These are phyloP conservation scores for Ziziphus jujuba DNA, from an alignment of 306 rosid species.

Conservation along the genomic window DNA sequence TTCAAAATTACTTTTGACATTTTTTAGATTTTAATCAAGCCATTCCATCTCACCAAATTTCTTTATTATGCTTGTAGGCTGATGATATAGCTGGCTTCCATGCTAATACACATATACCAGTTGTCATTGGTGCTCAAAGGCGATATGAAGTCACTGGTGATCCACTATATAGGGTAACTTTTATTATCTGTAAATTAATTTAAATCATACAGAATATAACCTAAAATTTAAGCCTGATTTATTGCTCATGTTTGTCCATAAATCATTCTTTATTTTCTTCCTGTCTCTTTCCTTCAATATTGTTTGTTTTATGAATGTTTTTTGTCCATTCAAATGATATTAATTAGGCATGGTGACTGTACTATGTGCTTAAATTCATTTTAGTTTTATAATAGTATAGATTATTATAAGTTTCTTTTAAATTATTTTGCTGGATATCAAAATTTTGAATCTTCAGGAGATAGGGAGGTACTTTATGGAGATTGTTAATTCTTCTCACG, in stretches of 20 bases:
- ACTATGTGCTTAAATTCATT: neutral
- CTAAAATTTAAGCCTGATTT: constrained; percentile 9
- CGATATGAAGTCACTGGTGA: constrained; percentile 90
- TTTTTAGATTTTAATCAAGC: neutral
- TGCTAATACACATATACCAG: constrained; percentile 82
- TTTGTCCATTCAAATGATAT: too few species aligned
- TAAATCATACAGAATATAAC: constrained; percentile 9
- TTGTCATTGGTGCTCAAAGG: constrained; percentile 82
- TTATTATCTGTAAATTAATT: constrained; percentile 1
- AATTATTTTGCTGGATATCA: constrained; percentile 4
- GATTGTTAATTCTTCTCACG: constrained; percentile 79
- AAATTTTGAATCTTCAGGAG: constrained; percentile 43
- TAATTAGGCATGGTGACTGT: neutral
- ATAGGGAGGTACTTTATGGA: constrained; percentile 81
- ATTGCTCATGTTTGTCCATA: neutral
- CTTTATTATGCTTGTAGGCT: constrained; percentile 45
- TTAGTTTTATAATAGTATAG: neutral
- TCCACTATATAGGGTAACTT: constrained; percentile 73
- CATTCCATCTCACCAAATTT: constrained; percentile 5
- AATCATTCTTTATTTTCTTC: neutral
- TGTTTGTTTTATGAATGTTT: too few species aligned
- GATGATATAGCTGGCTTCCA: constrained; percentile 71
- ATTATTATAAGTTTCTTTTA: neutral
- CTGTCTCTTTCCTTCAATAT: neutral
- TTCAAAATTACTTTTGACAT: too few species aligned